Evolutionary conservation across 169 alveolate species (phyloP), one percentile per base, ranked within the genome.

Genomic region (Cryptosporidium meleagridis): DNA sequence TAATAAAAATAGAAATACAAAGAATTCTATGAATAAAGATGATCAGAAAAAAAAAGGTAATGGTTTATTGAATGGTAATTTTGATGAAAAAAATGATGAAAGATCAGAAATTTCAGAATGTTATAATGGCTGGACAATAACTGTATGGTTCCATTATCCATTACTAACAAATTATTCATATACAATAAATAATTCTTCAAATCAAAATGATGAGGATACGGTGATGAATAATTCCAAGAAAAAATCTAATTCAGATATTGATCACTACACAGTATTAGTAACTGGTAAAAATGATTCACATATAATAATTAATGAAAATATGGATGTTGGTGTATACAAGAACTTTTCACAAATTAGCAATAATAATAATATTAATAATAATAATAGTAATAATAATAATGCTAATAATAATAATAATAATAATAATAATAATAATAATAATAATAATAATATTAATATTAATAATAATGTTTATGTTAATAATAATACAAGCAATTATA

Each of bases 91-190:
- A 31, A 73, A 73, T 53, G 31, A 29, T 73, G 55, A 52, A n/a
- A 55, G 3, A n/a, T 55, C 12, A 23, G 39, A 73, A 53, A 23
- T 58, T 35, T 73, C 86, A 8, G 86, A 73, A 37, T 31, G 62
- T 33, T 65, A 80, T 29, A 80, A 51, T 48, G 89, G 89, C 3
- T 80, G 89, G 89, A 59, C 89, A 80, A 80, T 80, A 45, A 80
- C 89, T 3, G 48, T 80, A 41, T 80, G 89, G 89, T 80, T 80
- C 62, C 89, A 80, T 80, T 80, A 80, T 62, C 89, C 89, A 35
- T 80, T 80, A 44, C 31, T 80, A 51, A 61, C 75, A 26, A 48
- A 80, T 21, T 73, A 53, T 29, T 80, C 75, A 29, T 80, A 41
- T 80, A 26, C 29, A 12, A 37, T 72, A 44, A 45, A 53, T 53